Conservation (phyloP, 768 basidiomycete genomes). For the Astraeus odoratus region DNA sequence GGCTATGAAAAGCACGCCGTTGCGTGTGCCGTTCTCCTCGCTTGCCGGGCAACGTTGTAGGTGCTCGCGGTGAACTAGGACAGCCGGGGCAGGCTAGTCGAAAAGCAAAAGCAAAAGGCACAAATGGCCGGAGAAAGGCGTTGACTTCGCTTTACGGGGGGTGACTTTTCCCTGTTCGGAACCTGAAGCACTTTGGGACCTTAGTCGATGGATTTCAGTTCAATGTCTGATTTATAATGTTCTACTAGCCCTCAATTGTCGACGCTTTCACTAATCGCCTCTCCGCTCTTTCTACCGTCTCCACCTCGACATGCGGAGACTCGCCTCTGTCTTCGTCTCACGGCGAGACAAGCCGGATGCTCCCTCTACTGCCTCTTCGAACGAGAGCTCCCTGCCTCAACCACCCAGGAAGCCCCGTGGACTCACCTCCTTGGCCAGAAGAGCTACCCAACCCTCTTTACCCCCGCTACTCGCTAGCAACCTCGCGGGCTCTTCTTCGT, state of each 20-base stretch:
- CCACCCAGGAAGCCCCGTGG: conserved; percentile 13
- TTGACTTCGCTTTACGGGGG: neutral
- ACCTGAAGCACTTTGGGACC: conserved; percentile 2
- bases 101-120: no score
- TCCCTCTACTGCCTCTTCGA: conserved; percentile 9
- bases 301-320: conserved; percentile 69
- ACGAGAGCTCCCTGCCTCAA: conserved; percentile 9
- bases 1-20: no score
- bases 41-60: neutral
- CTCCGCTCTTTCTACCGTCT: conserved; percentile 17
- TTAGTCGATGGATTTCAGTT: conserved; percentile 2
- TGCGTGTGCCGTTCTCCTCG: no score
- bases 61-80: neutral
- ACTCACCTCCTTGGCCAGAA: conserved; percentile 25
- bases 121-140: no score
- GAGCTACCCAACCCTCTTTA: conserved; percentile 13
- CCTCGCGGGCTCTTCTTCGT: conserved; percentile 49
- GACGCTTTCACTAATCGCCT: conserved; percentile 6
- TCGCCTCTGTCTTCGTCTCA: conserved; percentile 50
- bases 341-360: conserved; percentile 30
- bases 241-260: conserved; percentile 18
- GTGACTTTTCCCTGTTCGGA: neutral
- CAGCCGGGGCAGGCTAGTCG: neutral
- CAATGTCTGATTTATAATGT: conserved; percentile 29
- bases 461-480: conserved; percentile 23